Evolutionary conservation across 106 monocot genomes (phyloP).

Genomic region (Dendrobium catenatum): DNA sequence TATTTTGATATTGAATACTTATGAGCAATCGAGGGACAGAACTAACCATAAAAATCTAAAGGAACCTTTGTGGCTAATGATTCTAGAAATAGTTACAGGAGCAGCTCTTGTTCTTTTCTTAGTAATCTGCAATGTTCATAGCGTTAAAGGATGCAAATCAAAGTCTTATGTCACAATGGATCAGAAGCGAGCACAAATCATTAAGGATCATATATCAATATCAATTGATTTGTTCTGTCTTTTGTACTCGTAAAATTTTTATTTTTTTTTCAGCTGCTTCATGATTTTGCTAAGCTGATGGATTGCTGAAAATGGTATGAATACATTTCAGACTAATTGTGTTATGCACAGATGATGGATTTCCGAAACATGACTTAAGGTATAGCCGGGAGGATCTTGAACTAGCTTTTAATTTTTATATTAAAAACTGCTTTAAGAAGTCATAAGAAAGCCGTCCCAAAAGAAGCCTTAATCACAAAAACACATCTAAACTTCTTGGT

Average conservation of each 20-base stretch:
- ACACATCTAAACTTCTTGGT: slow-evolving; percentile 59
- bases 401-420: slow-evolving; percentile 19
- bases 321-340: neutral
- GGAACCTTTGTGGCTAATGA: slow-evolving; percentile 72
- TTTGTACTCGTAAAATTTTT: neutral
- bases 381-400: slow-evolving; percentile 71
- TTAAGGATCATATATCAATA: slow-evolving; percentile 31
- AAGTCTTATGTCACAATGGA: slow-evolving; percentile 25
- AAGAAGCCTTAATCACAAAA: slow-evolving; percentile 33
- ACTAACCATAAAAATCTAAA: slow-evolving; percentile 17
- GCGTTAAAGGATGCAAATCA: slow-evolving; percentile 28
- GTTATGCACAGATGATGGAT: slow-evolving; percentile 30
- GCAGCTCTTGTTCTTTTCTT: slow-evolving; percentile 29
- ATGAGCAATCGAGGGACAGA: slow-evolving; percentile 4
- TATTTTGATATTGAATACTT: neutral
- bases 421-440: too few relatives aligned
- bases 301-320: neutral
- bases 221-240: slow-evolving; percentile 41
- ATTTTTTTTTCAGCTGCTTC: neutral
- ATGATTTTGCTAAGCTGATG: neutral
- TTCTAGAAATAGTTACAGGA: slow-evolving; percentile 63
- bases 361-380: slow-evolving; percentile 48
- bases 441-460: too few relatives aligned
- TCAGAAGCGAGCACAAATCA: slow-evolving; percentile 31
- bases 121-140: slow-evolving; percentile 15